Base-by-base conservation (phyloP, 73 alveolate genomes). In the Symbiodinium pilosum region DNA sequence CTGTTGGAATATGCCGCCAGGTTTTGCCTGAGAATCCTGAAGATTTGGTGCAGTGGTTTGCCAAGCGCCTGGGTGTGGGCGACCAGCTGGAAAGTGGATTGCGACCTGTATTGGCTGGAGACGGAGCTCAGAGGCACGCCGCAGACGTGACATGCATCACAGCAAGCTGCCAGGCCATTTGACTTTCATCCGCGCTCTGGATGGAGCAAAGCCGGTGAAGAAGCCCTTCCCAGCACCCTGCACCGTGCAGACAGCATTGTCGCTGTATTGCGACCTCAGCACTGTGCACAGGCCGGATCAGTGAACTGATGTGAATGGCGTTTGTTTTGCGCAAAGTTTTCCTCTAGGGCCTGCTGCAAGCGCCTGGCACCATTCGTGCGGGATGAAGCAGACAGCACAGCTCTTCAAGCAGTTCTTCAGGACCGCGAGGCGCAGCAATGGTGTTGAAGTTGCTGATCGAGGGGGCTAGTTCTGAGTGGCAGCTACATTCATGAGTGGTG, bases 401-500 rank as follows among this genome's bases (percentile, higher is more conserved):
- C 83, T 1, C 92, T 92, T 11, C 52, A 40, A 34, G 83, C 64
- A 26, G 92, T 92, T 34, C 83, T 92, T n/a, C 92, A 92, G 47
- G 98, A 92, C 42, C 98, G 98, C 56, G 98, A 92, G 38, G 98
- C 95, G n/a, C n/a, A n/a, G n/a, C n/a, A n/a, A n/a, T n/a, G n/a
- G n/a, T n/a, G n/a, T n/a, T n/a, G n/a, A n/a, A n/a, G n/a, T n/a
- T n/a, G n/a, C n/a, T n/a, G n/a, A n/a, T n/a, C n/a, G n/a, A n/a
- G n/a, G n/a, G n/a, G n/a, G n/a, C n/a, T n/a, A 47, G 6, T 47
- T 47, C 59, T 47, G 59, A 47, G 14, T 6, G 6, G 59, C 59
- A 47, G 6, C n/a, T n/a, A n/a, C n/a, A n/a, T n/a, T n/a, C n/a
- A n/a, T n/a, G n/a, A n/a, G n/a, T n/a, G n/a, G 59, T 47, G 59